A percentile compares a stretch with the other conserved stretches of the same genome.
Conservation (phyloP, 2,329 filamentous ascomycete species). For the Berkeleyomyces basicola region DNA sequence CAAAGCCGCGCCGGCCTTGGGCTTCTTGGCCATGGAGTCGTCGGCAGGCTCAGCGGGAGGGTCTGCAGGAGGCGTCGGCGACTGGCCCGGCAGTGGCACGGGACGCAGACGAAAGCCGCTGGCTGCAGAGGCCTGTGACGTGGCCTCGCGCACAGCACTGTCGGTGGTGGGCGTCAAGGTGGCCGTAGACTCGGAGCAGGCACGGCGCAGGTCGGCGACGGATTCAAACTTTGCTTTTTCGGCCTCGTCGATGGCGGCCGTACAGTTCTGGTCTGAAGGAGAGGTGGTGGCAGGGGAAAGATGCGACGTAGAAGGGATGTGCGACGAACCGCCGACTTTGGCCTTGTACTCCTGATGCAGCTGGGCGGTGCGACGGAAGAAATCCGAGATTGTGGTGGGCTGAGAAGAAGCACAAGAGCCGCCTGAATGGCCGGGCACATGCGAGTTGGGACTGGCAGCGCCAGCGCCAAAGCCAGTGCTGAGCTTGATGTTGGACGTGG, state of each 20-base stretch:
- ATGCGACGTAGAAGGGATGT: not conserved
- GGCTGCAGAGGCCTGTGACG: not conserved
- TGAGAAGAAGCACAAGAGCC: not conserved
- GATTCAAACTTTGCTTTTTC: constrained; percentile 16
- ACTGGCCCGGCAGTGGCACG: not conserved
- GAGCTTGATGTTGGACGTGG: constrained; percentile 1
- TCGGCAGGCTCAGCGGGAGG: constrained; percentile 1
- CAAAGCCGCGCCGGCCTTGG: not conserved
- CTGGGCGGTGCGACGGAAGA: constrained; percentile 10
- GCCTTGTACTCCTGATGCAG: constrained; percentile 7
- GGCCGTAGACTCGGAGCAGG: constrained; percentile 18
- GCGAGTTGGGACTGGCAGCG: not conserved
- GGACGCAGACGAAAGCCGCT: constrained; percentile 7
- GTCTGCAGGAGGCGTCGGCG: not conserved
- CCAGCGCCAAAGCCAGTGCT: not conserved
- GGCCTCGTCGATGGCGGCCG: constrained; percentile 3
- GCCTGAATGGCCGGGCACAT: not conserved
- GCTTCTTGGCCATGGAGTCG: constrained; percentile 8
- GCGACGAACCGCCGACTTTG: constrained; percentile 1
- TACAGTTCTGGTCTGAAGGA: not conserved
- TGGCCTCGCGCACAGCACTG: constrained; percentile 23
- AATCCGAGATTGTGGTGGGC: constrained; percentile 5
- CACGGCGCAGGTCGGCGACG: constrained; percentile 8
- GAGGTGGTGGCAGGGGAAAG: not conserved
- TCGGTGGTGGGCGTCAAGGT: constrained; percentile 20